These are phyloP conservation scores for Panaeolus cyanescens DNA, from an alignment of 768 basidiomycete species.

Conservation along the genomic window DNA sequence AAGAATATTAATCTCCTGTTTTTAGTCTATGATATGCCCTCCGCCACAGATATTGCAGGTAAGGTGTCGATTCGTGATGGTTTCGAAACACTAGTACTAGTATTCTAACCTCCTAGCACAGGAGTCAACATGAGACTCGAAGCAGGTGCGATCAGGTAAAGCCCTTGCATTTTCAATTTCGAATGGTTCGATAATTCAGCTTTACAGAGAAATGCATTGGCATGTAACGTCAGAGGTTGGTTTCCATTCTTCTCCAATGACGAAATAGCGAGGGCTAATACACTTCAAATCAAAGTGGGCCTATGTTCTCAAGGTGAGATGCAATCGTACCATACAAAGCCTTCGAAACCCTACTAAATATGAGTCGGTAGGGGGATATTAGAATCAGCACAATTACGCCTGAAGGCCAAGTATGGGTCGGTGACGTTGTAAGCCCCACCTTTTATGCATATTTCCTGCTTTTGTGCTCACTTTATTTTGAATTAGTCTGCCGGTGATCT, in stretches of 20 bases:
- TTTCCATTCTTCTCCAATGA: background rate
- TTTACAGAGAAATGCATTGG: conserved; percentile 54
- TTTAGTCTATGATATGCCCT: conserved; percentile 47
- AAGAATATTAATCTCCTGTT: background rate
- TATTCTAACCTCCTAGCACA: conserved; percentile 17
- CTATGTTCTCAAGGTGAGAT: conserved; percentile 45
- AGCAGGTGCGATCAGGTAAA: conserved; percentile 51
- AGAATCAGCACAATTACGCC: conserved; percentile 54
- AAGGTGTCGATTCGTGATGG: background rate
- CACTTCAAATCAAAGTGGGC: conserved; percentile 41
- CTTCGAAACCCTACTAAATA: conserved; percentile 2
- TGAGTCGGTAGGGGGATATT: conserved; percentile 36
- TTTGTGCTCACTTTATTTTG: background rate
- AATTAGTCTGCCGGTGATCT: conserved; percentile 38
- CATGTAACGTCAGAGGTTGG: conserved; percentile 49
- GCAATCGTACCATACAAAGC: background rate
- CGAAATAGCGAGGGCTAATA: background rate
- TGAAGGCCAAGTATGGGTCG: conserved; percentile 52
- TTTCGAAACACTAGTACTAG: background rate
- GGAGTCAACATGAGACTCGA: conserved; percentile 61
- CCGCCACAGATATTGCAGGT: conserved; percentile 45
- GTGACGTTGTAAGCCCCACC: conserved; percentile 47
- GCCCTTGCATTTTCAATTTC: background rate
- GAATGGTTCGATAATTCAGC: conserved; percentile 11
- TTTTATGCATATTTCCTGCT: too few species aligned